Base-by-base conservation (phyloP, 805 yeast genomes). In the Candida maris region DNA sequence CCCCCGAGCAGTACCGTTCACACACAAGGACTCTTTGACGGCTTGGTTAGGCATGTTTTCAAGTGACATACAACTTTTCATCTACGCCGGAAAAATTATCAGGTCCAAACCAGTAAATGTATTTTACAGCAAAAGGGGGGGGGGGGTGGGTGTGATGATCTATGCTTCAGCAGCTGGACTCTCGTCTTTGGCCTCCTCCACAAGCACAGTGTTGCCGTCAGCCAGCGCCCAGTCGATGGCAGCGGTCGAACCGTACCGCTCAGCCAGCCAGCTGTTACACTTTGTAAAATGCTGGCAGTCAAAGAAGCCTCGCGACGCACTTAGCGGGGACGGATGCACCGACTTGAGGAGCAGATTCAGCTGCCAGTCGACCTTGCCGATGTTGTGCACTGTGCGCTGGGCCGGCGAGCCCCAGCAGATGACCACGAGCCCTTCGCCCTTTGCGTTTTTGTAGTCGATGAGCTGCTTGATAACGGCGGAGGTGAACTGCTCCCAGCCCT, bases 251-350 rank as follows among this genome's bases (percentile, higher is more conserved):
- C 60, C 71, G 35, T 70, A 67, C 13, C 63, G 53, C 21, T 66
- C 63, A 12, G 52, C 48, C 2, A 91, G 65, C 95, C 96, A 91
- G 6, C 76, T 76, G 56, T 93, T 91, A 28, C 91, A 78, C 52
- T 74, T 71, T 34, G 58, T 68, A 59, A 88, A 91, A 52, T 87
- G 96, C 16, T 67, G 63, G 48, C 83, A 78, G 3, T 79, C 79
- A 49, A 91, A 89, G 59, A 84, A 93, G 2, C 93, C 96, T 28
- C 94, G 65, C 14, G 82, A 71, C 0, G 98, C 98, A 44, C 95
- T 84, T 33, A 93, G 64, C 1, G 99, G 99, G 19, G 95, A 84
- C 1, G 99, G 99, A 61, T 93, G 99, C 0, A 88, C 97, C 0
- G 87, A 70, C 43, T 72, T 73, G 19, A 93, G 61, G 0, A 85